phyloP scores from a whole-genome alignment of 2,329 filamentous ascomycete species.

The Cucurbitaria berberidis region DNA sequence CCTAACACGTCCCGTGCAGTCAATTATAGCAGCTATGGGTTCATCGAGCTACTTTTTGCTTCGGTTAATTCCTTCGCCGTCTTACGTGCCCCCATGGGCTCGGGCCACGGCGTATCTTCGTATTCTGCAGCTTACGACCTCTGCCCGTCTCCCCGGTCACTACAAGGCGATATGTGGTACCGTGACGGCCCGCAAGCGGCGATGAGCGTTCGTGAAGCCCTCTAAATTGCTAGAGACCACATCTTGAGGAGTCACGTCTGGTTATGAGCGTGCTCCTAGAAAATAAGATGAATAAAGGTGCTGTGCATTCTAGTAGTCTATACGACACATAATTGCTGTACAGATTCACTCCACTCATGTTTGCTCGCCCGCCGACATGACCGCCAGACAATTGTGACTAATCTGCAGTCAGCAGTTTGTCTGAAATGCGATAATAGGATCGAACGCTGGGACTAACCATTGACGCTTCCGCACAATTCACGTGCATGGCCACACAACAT shows the following conservation, averaged over 20 bases:
- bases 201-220: neutral
- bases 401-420: neutral
- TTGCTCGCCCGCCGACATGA: neutral
- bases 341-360: neutral
- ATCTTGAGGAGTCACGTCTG: neutral
- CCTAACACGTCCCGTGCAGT: neutral
- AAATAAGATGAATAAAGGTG: neutral
- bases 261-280: neutral
- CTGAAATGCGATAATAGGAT: neutral
- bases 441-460: neutral
- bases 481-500: neutral
- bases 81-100: neutral
- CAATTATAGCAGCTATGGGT: neutral
- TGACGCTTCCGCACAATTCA: neutral
- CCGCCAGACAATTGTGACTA: neutral
- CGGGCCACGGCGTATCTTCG: neutral
- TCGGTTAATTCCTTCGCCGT: neutral
- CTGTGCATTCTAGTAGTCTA: neutral
- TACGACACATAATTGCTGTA: neutral
- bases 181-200: neutral
- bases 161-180: neutral
- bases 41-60: neutral
- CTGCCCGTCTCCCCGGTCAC: neutral
- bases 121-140: neutral
- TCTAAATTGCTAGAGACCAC: neutral